phyloP scores from a whole-genome alignment of 192 early-diverging fungal genomes.

The Linnemannia hyalina region DNA sequence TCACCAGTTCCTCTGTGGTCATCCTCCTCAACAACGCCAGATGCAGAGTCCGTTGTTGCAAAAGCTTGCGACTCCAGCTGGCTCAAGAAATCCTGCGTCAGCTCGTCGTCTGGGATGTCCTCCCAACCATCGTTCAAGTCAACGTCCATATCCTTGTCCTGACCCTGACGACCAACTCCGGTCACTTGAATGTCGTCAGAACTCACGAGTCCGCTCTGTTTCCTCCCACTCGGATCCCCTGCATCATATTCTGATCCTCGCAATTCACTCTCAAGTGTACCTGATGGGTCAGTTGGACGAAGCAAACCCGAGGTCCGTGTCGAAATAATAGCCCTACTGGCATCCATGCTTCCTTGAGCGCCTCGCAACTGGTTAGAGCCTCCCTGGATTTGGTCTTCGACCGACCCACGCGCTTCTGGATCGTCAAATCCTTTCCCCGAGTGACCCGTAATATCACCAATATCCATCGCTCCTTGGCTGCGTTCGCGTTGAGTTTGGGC shows the following conservation, averaged over 20 bases:
- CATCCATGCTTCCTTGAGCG: neutral
- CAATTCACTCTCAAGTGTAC: neutral
- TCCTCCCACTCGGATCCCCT: neutral
- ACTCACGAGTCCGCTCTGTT: neutral
- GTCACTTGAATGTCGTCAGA: neutral
- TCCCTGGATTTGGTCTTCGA: neutral
- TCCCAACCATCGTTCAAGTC: conserved; percentile 24
- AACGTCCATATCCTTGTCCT: neutral
- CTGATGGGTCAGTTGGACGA: neutral
- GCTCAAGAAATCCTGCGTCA: neutral
- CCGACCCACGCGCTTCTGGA: neutral
- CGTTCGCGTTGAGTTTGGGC: neutral
- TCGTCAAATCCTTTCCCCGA: conserved; percentile 11
- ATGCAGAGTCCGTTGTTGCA: neutral
- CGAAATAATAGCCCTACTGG: neutral
- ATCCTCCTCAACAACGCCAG: neutral
- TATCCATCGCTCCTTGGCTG: neutral
- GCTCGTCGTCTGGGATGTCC: conserved; percentile 13
- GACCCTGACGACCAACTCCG: neutral
- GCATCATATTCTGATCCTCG: neutral
- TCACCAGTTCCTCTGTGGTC: neutral
- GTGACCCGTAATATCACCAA: conserved; percentile 26
- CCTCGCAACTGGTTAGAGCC: neutral
- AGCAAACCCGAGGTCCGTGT: neutral
- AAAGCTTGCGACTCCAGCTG: neutral